Evolutionary conservation across 2,329 filamentous ascomycete genomes (phyloP).

Genomic region (Paraphaeosphaeria sporulosa): DNA sequence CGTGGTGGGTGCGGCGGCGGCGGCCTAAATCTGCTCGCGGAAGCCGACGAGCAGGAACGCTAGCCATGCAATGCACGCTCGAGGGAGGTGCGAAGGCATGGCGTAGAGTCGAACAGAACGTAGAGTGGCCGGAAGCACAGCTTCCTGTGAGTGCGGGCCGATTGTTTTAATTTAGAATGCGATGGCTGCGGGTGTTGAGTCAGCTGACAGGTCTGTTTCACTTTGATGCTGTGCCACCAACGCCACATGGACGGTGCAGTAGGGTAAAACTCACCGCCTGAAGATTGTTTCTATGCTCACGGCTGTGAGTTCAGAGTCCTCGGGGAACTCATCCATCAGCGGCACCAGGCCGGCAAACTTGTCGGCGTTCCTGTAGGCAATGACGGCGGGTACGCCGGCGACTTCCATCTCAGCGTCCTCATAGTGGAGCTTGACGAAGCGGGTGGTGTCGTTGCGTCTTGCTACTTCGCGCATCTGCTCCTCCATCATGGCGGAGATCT

Average conservation of each 20-base stretch:
- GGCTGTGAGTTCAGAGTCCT: slow-evolving; percentile 59
- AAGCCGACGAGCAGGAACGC: slow-evolving; percentile 9
- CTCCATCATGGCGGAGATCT: slow-evolving; percentile 80
- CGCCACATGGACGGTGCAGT: slow-evolving; percentile 8
- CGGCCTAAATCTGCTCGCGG: neutral
- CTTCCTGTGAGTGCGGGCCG: slow-evolving; percentile 7
- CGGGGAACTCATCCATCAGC: slow-evolving; percentile 83
- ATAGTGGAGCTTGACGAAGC: slow-evolving; percentile 91
- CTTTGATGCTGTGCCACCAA: slow-evolving; percentile 12
- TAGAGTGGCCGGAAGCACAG: slow-evolving; percentile 1
- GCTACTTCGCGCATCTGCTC: slow-evolving; percentile 79
- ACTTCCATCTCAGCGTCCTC: slow-evolving; percentile 94
- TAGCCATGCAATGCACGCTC: neutral
- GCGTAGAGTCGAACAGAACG: neutral
- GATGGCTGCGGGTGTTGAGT: slow-evolving; percentile 33
- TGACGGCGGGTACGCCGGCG: slow-evolving; percentile 82
- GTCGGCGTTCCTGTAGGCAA: slow-evolving; percentile 89
- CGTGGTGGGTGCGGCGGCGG: neutral
- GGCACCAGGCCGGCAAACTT: slow-evolving; percentile 90
- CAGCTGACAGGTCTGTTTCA: slow-evolving; percentile 32
- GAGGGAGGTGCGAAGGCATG: neutral
- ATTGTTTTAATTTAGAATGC: slow-evolving; percentile 34
- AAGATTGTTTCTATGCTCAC: slow-evolving; percentile 65
- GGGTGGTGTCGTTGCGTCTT: slow-evolving; percentile 71
- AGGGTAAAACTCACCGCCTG: slow-evolving; percentile 51